Conservation (phyloP, 306 rosid genomes). For the Prunus fruticosa region DNA sequence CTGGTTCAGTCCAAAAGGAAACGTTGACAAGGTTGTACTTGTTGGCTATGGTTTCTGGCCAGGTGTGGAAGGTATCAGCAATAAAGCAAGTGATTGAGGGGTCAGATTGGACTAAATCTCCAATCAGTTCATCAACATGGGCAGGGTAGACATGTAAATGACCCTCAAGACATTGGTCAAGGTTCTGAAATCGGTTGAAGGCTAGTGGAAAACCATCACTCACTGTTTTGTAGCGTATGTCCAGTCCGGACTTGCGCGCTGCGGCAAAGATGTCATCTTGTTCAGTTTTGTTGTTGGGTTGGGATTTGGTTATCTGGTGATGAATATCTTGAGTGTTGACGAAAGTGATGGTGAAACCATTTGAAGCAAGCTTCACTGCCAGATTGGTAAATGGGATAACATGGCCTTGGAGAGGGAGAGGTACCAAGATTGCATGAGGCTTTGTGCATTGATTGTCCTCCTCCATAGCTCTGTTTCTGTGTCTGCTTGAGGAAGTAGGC, state of each 20-base stretch:
- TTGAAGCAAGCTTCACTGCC: conserved; percentile 27
- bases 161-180: conserved; percentile 13
- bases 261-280: conserved; percentile 23
- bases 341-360: conserved; percentile 28
- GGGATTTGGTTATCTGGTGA: conserved; percentile 21
- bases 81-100: conserved; percentile 33
- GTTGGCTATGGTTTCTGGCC: conserved; percentile 20
- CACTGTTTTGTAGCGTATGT: conserved; percentile 27
- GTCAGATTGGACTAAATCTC: conserved; percentile 15
- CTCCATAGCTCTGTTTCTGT: neutral
- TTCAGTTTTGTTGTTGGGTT: neutral
- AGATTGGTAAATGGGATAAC: conserved; percentile 21
- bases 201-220: conserved; percentile 28
- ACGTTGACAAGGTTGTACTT: conserved; percentile 27
- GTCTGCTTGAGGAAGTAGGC: neutral
- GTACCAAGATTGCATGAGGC: conserved; percentile 22
- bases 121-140: conserved; percentile 32
- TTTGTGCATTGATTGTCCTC: neutral
- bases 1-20: conserved; percentile 47
- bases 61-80: conserved; percentile 27
- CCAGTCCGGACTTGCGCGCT: conserved; percentile 24
- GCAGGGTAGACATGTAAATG: conserved; percentile 11
- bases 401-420: conserved; percentile 21
- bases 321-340: conserved; percentile 16
- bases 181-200: conserved; percentile 21